Evolutionary conservation across 148 eudicot species (phyloP), one percentile per base, ranked within the genome.

Genomic region (Rhododendron ferrugineum): DNA sequence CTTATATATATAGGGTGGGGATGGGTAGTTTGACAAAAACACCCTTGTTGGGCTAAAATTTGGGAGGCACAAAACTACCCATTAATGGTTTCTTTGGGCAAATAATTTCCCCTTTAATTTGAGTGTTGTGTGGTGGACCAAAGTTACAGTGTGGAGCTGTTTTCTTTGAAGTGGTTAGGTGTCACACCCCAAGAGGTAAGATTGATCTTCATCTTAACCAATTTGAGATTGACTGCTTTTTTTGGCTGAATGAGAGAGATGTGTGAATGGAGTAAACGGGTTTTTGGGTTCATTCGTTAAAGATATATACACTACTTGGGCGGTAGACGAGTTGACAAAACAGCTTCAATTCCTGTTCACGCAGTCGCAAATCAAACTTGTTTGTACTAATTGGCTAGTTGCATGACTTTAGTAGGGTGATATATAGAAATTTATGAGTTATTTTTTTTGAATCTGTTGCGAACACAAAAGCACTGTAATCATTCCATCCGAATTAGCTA

Each of bases 181-280:
- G 66, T 62, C 26, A 76, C 26, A 20, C 34, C 56, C 81, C 4
- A 6, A 32, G 36, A 46, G 75, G 72, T 58, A 30, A 40, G 82
- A 84, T 73, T 84, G 82, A 58, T 84, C 40, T 28, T 84, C 74
- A 60, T 58, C 75, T 84, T 56, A 13, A 78, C 75, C 36, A 56
- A 26, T 78, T 58, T 77, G 54, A 26, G 34, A 37, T 40, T 74
- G 70, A 56, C 56, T 36, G 70, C 88, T 79, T 87, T 87, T 80
- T 86, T 81, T 3, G 32, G 8, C 20, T 22, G n/a, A 5, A 20
- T 18, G n/a, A 58, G 10, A 58, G 26, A 18, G 2, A 58, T 4
- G 0, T 6, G 7, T 58, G 23, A 40, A 6, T 40, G 44, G 44
- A 40, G 7, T 40, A 40, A 40, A 40, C 5, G 44, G 44, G 8